Conservation (phyloP, 108 stramenopile genomes). For the Cyclotella kingstonii region DNA sequence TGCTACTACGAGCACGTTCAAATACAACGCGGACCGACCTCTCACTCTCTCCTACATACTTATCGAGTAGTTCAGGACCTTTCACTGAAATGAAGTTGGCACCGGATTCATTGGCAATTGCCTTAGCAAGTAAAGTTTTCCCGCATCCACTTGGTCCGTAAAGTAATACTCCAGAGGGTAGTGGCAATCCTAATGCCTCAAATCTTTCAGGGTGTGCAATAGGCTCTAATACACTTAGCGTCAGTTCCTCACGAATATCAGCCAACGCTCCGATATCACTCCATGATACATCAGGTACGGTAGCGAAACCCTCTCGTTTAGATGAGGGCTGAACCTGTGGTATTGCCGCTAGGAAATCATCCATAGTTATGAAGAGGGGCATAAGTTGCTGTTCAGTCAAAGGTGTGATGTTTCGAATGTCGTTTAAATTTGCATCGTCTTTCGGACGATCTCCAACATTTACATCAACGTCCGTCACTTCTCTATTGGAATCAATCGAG, state of each 20-base stretch:
- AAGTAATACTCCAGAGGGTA: slow-evolving; percentile 92
- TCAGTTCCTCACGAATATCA: slow-evolving; percentile 91
- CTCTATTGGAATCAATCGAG: background rate
- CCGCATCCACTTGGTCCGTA: slow-evolving; percentile 99
- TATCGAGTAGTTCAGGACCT: slow-evolving; percentile 88
- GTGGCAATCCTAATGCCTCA: slow-evolving; percentile 69
- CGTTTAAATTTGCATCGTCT: slow-evolving; percentile 16
- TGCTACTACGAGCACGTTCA: slow-evolving; percentile 80
- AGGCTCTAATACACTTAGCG: slow-evolving; percentile 91
- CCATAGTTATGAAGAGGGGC: slow-evolving; percentile 87
- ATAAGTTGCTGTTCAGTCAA: slow-evolving; percentile 75
- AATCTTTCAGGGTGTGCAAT: slow-evolving; percentile 96
- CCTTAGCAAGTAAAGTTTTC: slow-evolving; percentile 95
- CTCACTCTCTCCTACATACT: slow-evolving; percentile 98
- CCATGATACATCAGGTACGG: slow-evolving; percentile 97
- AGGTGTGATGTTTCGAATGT: slow-evolving; percentile 48
- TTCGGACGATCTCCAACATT: background rate
- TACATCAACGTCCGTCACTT: background rate
- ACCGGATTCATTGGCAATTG: slow-evolving; percentile 97
- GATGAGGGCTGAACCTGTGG: slow-evolving; percentile 96
- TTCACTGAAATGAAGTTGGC: slow-evolving; percentile 98
- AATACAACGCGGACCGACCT: slow-evolving; percentile 91
- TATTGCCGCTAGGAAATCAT: slow-evolving; percentile 91
- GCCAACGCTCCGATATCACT: slow-evolving; percentile 91
- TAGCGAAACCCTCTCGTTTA: slow-evolving; percentile 99